Percentiles rank a stretch among this genome's conserved stretches.
Evolutionary conservation across 83 land plant genomes (phyloP).

Genomic region (Diphasiastrum complanatum): DNA sequence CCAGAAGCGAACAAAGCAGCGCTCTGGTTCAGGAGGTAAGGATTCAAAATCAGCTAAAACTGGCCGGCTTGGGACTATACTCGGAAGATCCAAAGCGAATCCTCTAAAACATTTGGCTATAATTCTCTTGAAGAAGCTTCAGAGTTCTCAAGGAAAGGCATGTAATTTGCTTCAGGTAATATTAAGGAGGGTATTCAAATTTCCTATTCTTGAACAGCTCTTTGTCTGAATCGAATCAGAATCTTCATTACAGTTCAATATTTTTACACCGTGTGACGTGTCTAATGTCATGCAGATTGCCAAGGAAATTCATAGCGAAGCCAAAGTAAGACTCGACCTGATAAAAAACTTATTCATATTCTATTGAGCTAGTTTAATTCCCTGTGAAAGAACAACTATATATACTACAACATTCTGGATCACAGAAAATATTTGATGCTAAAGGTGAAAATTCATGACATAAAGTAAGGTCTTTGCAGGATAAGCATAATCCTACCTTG

Average conservation of each 20-base stretch:
- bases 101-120: conserved; percentile 18
- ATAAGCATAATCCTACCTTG: conserved; percentile 17
- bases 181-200: background rate
- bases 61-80: too few relatives aligned
- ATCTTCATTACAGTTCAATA: background rate
- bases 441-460: background rate
- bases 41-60: too few relatives aligned
- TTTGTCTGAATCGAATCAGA: background rate
- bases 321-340: conserved; percentile 14
- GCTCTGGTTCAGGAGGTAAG: too few relatives aligned
- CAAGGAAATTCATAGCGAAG: conserved; percentile 15
- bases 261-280: conserved; percentile 1
- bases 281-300: conserved; percentile 11
- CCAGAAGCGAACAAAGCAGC: too few relatives aligned
- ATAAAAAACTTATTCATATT: too few relatives aligned
- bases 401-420: too few relatives aligned
- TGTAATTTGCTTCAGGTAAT: conserved; percentile 20
- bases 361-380: too few relatives aligned
- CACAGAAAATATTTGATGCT: background rate
- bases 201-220: background rate
- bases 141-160: conserved; percentile 9
- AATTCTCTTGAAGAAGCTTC: conserved; percentile 12
- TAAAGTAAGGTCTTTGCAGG: conserved; percentile 3
- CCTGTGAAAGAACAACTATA: background rate
- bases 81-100: conserved; percentile 15